Conservation (phyloP, 23 red algal species). For the Gracilariopsis chorda region DNA sequence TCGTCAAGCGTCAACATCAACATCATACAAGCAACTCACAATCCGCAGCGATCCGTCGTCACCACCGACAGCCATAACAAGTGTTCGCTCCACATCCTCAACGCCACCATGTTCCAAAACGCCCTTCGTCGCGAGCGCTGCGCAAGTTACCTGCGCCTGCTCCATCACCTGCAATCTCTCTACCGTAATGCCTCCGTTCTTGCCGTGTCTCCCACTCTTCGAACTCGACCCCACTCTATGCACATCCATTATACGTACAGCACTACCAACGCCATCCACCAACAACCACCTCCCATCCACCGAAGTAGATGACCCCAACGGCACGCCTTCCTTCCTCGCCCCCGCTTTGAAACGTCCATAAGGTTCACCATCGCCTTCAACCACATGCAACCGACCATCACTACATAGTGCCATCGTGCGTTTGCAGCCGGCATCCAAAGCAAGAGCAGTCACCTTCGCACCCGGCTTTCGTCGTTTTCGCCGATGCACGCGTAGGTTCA, state of each 20-base stretch:
- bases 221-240: not conserved
- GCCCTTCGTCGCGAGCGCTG: not conserved
- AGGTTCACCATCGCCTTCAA: not conserved
- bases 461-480: not conserved
- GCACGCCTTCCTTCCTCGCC: not conserved
- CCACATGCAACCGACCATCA: conserved; percentile 8
- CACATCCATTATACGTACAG: conserved; percentile 14
- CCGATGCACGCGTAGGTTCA: not conserved
- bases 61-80: not conserved
- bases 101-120: not conserved
- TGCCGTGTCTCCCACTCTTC: not conserved
- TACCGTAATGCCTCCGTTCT: not conserved
- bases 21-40: no score
- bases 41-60: conserved; percentile 5
- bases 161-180: not conserved
- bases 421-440: not conserved
- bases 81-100: not conserved
- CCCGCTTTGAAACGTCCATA: not conserved
- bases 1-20: no score
- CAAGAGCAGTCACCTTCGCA: not conserved
- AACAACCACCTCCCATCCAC: conserved; percentile 7
- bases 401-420: not conserved
- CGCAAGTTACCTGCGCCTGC: not conserved
- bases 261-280: not conserved
- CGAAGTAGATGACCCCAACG: not conserved